phyloP scores from a whole-genome alignment of 176 grass and related monocot genomes.

The Hordeum marinum region DNA sequence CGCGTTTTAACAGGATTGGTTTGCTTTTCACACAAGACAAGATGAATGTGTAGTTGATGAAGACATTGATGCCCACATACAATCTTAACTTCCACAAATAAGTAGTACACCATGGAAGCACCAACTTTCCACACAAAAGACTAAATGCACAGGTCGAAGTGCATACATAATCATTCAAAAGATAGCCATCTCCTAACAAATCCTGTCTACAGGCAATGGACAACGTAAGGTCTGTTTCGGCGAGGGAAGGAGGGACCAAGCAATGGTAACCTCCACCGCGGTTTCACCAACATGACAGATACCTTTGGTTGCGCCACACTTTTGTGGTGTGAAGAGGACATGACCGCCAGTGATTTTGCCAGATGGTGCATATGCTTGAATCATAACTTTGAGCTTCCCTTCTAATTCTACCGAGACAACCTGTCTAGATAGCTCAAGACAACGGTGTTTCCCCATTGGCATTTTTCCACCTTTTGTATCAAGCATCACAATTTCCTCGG shows the following conservation, averaged over 20 bases:
- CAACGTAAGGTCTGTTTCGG: background rate
- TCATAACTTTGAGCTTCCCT: background rate
- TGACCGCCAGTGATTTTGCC: background rate
- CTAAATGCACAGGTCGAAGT: background rate
- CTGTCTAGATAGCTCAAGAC: background rate
- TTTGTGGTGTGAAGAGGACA: background rate
- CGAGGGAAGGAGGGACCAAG: background rate
- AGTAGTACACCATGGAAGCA: background rate
- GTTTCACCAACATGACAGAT: background rate
- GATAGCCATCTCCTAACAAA: background rate
- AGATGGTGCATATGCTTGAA: background rate
- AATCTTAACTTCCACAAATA: background rate
- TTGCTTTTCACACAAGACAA: background rate
- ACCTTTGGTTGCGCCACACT: background rate
- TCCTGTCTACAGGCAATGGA: background rate
- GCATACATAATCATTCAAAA: background rate
- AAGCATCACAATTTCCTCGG: background rate
- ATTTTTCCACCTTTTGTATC: background rate
- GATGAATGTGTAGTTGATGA: background rate
- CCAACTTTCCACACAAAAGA: background rate
- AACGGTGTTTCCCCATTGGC: background rate
- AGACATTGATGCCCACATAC: background rate
- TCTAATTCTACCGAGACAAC: background rate
- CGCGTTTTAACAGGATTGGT: background rate
- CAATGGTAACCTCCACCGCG: background rate